Base-by-base conservation (phyloP, 1,284 basidiomycete genomes). In the Rhodofomes roseus region DNA sequence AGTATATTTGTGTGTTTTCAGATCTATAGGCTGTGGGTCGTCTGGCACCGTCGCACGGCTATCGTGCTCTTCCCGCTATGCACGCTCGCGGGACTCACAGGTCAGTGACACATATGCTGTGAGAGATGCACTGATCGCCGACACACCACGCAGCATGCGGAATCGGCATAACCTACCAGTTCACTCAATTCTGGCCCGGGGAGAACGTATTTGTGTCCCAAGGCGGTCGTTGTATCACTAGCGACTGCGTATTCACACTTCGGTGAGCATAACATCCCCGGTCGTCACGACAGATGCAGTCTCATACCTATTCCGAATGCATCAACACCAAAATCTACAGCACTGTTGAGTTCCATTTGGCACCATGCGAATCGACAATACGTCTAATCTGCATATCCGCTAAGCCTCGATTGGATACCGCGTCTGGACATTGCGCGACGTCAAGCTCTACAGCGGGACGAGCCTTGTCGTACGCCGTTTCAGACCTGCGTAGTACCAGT, bases 141-240 rank as follows among this genome's bases (percentile, higher is more conserved):
- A 11, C 41, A 62, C 64, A 16, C 29, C 59, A 56, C n/a, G 61
- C 50, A 12, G 65, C 55, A 4, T 54, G 60, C 20, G 63, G 63
- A 0, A 44, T 61, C 44, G 62, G 65, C 11, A 55, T 62, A 5
- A 60, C 62, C 7, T 58, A 63, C 46, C 51, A 63, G 4, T 61
- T 65, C 40, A 55, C 60, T 3, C 51, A 43, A 0, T 62, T 56
- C 31, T 29, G 20, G 16, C 54, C 58, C 2, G 56, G 56, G 5
- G 63, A 66, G 54, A 60, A 61, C 18, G 56, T 65, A 2, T 66
- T 63, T 46, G 64, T 57, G 39, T 16, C 44, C 29, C 56, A 44
- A 7, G 57, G 60, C 0, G 60, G 62, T 12, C 59, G 41, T 1
- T 61, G 62, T 36, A 54, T 66, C 41, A 62, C 64, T 31, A 60